Percentiles rank a stretch among this genome's conserved stretches.
Evolutionary conservation across 179 eudicot species (phyloP).

Genomic region (Vitellaria paradoxa): DNA sequence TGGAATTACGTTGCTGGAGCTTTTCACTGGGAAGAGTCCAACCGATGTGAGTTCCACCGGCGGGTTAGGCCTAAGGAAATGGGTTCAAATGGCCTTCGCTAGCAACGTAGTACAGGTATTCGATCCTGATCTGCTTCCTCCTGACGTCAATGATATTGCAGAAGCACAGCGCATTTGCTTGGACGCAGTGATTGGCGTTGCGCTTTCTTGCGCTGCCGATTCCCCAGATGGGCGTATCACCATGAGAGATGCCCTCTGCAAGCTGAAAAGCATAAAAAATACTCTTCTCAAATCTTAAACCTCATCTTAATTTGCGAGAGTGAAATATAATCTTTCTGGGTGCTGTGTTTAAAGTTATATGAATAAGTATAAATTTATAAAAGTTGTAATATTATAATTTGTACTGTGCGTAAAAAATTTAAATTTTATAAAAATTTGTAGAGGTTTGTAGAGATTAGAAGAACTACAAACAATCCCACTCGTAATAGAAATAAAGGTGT

Average conservation of each 20-base stretch:
- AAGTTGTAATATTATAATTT: too few species aligned
- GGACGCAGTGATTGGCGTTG: constrained; percentile 22
- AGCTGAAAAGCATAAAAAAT: constrained; percentile 14
- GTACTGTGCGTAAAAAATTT: too few species aligned
- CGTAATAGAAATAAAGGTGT: too few species aligned
- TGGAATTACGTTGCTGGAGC: constrained; percentile 36
- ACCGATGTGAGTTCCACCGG: constrained; percentile 26
- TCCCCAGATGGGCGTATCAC: constrained; percentile 24
- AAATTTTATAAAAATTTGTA: too few species aligned
- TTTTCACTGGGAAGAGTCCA: constrained; percentile 39
- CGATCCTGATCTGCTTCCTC: constrained; percentile 21
- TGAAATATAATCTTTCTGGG: too few species aligned
- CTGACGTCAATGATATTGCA: neutral
- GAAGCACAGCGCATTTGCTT: constrained; percentile 20
- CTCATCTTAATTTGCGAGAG: neutral
- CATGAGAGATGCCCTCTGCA: constrained; percentile 29
- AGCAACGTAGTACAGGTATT: constrained; percentile 19
- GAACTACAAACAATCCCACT: too few species aligned
- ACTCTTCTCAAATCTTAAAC: constrained; percentile 2
- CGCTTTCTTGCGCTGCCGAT: constrained; percentile 33
- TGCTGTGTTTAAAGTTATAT: too few species aligned
- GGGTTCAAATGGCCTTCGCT: constrained; percentile 29
- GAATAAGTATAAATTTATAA: too few species aligned
- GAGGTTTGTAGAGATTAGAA: too few species aligned
- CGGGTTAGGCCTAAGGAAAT: constrained; percentile 33